phyloP scores from a whole-genome alignment of 2,329 filamentous ascomycete genomes.

The Mollisia scopiformis region DNA sequence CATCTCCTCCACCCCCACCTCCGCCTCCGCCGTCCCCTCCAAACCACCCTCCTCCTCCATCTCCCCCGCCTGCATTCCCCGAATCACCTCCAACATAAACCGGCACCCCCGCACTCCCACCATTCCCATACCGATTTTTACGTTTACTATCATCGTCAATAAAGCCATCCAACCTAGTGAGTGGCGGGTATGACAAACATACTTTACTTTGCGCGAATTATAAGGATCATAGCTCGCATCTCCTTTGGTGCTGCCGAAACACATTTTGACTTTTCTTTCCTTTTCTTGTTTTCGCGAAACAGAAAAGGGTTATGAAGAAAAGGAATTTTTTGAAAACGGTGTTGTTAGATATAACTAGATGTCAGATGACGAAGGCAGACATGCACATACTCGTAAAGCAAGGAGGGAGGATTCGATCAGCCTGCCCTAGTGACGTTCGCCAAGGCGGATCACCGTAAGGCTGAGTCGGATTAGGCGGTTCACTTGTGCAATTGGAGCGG shows the following conservation, averaged over 20 bases:
- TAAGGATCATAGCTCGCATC: too few relatives aligned
- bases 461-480: background rate
- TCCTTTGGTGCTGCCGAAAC: too few relatives aligned
- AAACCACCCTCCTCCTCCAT: conserved; percentile 9
- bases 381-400: too few relatives aligned
- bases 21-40: background rate
- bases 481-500: background rate
- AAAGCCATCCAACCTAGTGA: too few relatives aligned
- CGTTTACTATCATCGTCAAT: background rate
- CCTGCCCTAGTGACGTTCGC: background rate
- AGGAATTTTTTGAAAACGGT: background rate
- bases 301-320: too few relatives aligned
- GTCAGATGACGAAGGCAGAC: background rate
- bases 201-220: too few relatives aligned
- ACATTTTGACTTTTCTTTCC: too few relatives aligned
- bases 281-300: too few relatives aligned
- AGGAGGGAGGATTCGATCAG: background rate
- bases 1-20: conserved; percentile 3
- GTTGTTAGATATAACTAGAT: background rate
- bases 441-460: background rate
- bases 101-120: background rate
- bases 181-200: too few relatives aligned
- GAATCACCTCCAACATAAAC: background rate
- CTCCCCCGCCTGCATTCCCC: background rate
- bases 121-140: background rate